Base-by-base conservation (phyloP, 2,329 filamentous ascomycete species). In the Nemania sp. region DNA sequence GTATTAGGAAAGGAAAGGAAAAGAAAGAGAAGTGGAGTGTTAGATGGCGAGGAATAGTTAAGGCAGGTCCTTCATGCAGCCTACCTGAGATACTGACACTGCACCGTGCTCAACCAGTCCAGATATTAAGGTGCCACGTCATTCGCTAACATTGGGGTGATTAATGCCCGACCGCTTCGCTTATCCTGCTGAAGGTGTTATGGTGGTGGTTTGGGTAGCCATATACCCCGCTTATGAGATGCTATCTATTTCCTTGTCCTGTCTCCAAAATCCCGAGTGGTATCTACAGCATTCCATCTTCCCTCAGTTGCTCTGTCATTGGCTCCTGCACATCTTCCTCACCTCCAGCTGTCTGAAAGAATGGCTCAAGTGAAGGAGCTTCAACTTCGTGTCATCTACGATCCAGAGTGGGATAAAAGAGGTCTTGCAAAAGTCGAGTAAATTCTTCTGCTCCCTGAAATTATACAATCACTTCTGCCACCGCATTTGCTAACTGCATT, bases 351-450 rank as follows among this genome's bases (percentile, higher is more conserved):
- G 35, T 7, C 34, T 52, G 5, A 21, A 17, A 32, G 35, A 29
- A 29, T 20, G 15, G 35, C 49, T 40, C 49, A n/a, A 29, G 21
- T 42, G 35, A 35, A 42, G 5, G 15, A 52, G 40, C 49, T 52
- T 13, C 49, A 52, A 52, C 49, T 52, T 17, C 17, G 21, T 39
- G 49, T 52, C 35, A 42, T 52, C 35, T 42, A 52, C 20, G 49
- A 52, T 18, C 49, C 49, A 18, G 20, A 40, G 35, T 21, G 5
- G 15, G 20, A 42, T 12, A 35, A 18, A 13, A 40, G 40, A 40
- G 12, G 20, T 29, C 13, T 52, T 42, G 34, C 49, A 52, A 20
- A 52, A 9, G 15, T 52, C 29, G 49, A 52, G 49, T 52, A 42
- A 42, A n/a, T 11, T 40, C 5, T 25, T 7, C 18, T 20, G 35